Evolutionary conservation across 2,329 filamentous ascomycete genomes (phyloP).

Genomic region (Lasiodiplodia sp.): DNA sequence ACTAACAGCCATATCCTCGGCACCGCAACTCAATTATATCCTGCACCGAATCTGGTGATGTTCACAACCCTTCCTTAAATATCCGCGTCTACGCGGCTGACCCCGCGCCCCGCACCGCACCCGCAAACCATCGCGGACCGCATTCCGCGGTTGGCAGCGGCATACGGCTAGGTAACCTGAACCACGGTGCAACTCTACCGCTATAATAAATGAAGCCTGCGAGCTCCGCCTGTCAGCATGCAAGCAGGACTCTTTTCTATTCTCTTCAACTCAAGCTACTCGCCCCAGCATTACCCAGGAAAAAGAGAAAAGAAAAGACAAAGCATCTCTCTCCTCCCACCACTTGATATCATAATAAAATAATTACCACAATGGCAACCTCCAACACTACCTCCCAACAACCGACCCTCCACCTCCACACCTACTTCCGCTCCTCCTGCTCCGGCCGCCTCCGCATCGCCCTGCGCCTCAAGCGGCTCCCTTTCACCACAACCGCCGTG

Average conservation of each 20-base stretch:
- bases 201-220: background rate
- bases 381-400: background rate
- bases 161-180: background rate
- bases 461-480: slow-evolving; percentile 50
- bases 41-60: background rate
- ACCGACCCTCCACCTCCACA: slow-evolving; percentile 55
- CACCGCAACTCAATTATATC: background rate
- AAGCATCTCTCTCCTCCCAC: background rate
- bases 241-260: background rate
- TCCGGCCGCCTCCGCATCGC: slow-evolving; percentile 68
- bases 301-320: background rate
- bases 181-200: background rate
- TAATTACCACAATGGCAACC: background rate
- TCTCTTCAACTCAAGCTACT: background rate
- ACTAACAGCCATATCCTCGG: background rate
- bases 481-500: slow-evolving; percentile 57
- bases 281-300: background rate
- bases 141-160: slow-evolving; percentile 21
- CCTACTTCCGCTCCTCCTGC: slow-evolving; percentile 70
- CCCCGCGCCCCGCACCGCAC: slow-evolving; percentile 14
- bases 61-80: slow-evolving; percentile 11
- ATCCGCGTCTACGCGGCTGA: slow-evolving; percentile 11
- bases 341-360: background rate
- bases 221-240: background rate
- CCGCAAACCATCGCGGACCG: background rate